phyloP scores from a whole-genome alignment of 2,329 filamentous ascomycete genomes.

The Trichoderma polysporum region DNA sequence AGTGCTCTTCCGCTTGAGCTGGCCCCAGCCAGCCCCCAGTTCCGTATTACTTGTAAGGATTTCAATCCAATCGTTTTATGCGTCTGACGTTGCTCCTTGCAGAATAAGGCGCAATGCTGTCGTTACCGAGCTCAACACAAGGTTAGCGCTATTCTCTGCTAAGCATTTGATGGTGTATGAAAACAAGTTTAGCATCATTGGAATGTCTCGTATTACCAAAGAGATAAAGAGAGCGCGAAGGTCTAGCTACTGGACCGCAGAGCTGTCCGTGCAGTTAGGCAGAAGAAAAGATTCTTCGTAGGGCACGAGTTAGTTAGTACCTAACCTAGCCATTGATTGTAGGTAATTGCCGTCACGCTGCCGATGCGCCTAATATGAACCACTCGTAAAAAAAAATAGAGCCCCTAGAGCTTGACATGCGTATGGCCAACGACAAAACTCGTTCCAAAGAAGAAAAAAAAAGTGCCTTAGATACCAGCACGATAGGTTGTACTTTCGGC shows the following conservation, averaged over 20 bases:
- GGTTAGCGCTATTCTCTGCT: neutral
- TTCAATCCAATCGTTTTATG: neutral
- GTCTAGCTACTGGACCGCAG: neutral
- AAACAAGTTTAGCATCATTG: neutral
- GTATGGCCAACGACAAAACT: neutral
- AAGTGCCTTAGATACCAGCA: neutral
- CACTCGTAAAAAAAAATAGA: neutral
- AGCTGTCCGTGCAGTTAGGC: neutral
- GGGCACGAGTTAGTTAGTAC: neutral
- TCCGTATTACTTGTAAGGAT: neutral
- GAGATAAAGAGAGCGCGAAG: neutral
- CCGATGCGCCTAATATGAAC: neutral
- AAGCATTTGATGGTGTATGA: neutral
- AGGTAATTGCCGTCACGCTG: neutral
- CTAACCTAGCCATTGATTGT: neutral
- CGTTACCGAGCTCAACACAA: neutral
- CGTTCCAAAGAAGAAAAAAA: neutral
- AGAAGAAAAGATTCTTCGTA: neutral
- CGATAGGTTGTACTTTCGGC: neutral
- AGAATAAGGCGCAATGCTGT: neutral
- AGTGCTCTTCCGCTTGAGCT: neutral
- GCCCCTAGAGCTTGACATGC: neutral
- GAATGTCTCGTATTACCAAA: slow-evolving; percentile 2
- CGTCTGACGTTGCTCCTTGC: slow-evolving; percentile 7
- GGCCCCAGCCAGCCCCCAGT: neutral